Evolutionary conservation across 2,329 filamentous ascomycete genomes (phyloP), one percentile per base, ranked within the genome.

Genomic region (Xylariaceae sp.): DNA sequence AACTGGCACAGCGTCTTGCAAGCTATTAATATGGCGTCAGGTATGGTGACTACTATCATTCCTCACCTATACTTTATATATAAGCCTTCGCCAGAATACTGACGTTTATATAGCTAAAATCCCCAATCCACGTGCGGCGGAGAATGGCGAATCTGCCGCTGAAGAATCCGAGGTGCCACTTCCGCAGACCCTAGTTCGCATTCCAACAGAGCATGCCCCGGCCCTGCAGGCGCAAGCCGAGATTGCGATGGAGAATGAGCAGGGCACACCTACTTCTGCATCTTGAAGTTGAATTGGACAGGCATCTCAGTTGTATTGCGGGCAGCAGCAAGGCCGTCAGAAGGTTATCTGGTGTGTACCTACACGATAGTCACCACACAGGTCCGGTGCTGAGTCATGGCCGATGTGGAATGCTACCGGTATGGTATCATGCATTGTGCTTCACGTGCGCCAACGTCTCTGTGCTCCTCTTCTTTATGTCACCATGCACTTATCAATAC

Each of bases 1-100:
- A 95, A 94, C 69, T 95, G 89, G 89, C 87, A 92, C 70, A 92
- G 89, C 63, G 89, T 95, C 60, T 78, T 95, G 56, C 80, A 87
- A 60, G 88, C 88, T 40, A 92, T 95, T 66, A 87, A 87, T 66
- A 92, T 94, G 87, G 89, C 89, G 57, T 92, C 87, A 56, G 80
- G 88, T 92, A 78, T 66, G 83, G 36, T 54, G 18, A 32, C 22
- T 26, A 45, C 15, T 7, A 57, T 15, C n/a, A 49, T 48, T 36
- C 10, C n/a, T n/a, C n/a, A n/a, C n/a, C n/a, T n/a, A n/a, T n/a
- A n/a, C n/a, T n/a, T n/a, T n/a, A n/a, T n/a, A n/a, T 34, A 15
- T 39, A 16, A 15, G 36, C 5, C 21, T 19, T 37, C 36, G n/a
- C 26, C 21, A 18, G 32, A 18, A 37, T 50, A 47, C 53, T 59